Evolutionary conservation across 164 flowering plant species (phyloP).

Genomic region (Stephania japonica): DNA sequence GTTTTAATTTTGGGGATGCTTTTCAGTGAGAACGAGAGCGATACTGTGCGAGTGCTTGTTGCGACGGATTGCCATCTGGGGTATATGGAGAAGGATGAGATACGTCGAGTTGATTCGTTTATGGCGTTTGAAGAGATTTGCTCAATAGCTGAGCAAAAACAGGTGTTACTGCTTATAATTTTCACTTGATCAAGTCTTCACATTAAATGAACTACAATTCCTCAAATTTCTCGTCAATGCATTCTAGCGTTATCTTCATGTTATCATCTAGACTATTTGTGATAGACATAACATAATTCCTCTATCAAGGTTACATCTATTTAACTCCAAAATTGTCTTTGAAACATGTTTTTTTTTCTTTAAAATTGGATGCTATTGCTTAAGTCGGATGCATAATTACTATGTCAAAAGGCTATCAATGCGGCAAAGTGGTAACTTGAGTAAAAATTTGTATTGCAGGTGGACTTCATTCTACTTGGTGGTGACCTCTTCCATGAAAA

Average conservation of each 20-base stretch:
- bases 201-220: background rate
- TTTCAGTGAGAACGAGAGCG: slow-evolving; percentile 55
- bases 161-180: slow-evolving; percentile 33
- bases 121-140: slow-evolving; percentile 96
- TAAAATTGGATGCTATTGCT: too few species aligned
- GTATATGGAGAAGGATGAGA: slow-evolving; percentile 96
- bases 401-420: background rate
- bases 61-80: slow-evolving; percentile 98
- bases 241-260: background rate
- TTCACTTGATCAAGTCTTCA: background rate
- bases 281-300: too few species aligned
- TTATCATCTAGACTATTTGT: too few species aligned
- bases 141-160: slow-evolving; percentile 80
- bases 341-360: too few species aligned
- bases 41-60: slow-evolving; percentile 79
- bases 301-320: too few species aligned
- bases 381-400: too few species aligned
- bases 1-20: background rate
- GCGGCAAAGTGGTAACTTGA: slow-evolving; percentile 4
- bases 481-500: slow-evolving; percentile 99
- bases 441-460: slow-evolving; percentile 39
- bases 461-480: slow-evolving; percentile 89
- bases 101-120: slow-evolving; percentile 90
- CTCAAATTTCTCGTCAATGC: too few species aligned
- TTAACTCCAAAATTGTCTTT: too few species aligned